These are phyloP conservation scores for Irpex sp. DNA, from an alignment of 1,284 basidiomycete genomes.

Conservation along the genomic window DNA sequence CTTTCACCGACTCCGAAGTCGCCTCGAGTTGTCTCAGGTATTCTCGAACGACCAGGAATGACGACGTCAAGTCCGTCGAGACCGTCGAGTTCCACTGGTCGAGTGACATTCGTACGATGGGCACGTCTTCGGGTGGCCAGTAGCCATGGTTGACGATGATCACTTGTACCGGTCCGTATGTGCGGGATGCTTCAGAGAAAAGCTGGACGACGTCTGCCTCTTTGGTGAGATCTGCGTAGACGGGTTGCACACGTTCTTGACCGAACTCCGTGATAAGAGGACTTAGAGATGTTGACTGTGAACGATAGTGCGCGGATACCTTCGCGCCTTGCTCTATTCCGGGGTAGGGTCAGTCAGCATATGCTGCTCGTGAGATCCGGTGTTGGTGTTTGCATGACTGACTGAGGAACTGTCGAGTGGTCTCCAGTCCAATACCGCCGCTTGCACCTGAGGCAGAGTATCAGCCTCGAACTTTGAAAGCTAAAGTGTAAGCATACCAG, in stretches of 20 bases:
- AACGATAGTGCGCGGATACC: constrained; percentile 74
- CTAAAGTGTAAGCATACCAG: constrained; percentile 22
- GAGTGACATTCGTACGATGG: constrained; percentile 58
- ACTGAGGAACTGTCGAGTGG: constrained; percentile 51
- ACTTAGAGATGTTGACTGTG: constrained; percentile 42
- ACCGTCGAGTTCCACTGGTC: constrained; percentile 65
- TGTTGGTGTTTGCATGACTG: constrained; percentile 14
- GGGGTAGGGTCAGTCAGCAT: background rate
- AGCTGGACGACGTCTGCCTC: constrained; percentile 30
- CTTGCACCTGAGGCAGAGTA: constrained; percentile 45
- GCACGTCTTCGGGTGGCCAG: constrained; percentile 42
- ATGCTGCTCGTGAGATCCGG: background rate
- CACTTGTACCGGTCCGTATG: constrained; percentile 52
- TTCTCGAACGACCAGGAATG: constrained; percentile 64
- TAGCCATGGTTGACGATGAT: constrained; percentile 66
- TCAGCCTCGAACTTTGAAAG: background rate
- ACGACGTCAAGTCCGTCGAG: constrained; percentile 60
- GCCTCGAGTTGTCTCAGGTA: constrained; percentile 49
- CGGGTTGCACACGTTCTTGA: constrained; percentile 32
- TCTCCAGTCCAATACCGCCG: constrained; percentile 65
- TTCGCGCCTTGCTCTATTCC: constrained; percentile 59
- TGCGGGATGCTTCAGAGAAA: constrained; percentile 20
- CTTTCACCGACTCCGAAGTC: constrained; percentile 38
- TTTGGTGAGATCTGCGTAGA: constrained; percentile 56
- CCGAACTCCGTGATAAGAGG: constrained; percentile 37